Evolutionary conservation across 2,329 filamentous ascomycete species (phyloP), one percentile per base, ranked within the genome.

Genomic region (Aspergillus pseudoviridinutans): DNA sequence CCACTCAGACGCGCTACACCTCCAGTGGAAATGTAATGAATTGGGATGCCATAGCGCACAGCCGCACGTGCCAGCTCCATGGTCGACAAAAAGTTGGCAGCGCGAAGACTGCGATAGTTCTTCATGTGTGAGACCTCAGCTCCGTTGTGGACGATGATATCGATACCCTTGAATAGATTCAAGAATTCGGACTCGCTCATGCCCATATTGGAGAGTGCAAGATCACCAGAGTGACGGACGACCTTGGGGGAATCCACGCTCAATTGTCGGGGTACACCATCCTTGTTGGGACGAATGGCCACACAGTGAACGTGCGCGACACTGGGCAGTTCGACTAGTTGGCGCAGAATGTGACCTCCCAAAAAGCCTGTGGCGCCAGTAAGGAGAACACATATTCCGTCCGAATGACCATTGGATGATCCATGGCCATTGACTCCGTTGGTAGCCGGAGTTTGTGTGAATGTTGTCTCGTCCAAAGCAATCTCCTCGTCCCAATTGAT

Each of bases 81-180:
- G 2, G 67, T 72, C 0, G 70, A 63, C 0, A 49, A 20, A 2
- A 72, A 50, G 55, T 75, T 76, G 1, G 60, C 24, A 1, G 47
- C 4, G 1, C 63, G 63, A 1, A 76, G 61, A 2, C 55, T 53
- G 2, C 56, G 49, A 56, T 75, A 76, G 7, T 52, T 63, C 25
- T 74, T 66, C 50, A 66, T 50, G 50, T 64, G 67, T 0, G 65
- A 69, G 17, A 64, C 60, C n/a, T 76, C 72, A n/a, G 79, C 79
- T 7, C 78, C 82, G 53, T 71, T 75, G 66, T 84, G 87, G 27
- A 89, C 79, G 51, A 87, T 79, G 3, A 79, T 64, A 60, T 80
- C 73, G 1, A 68, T 73, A 3, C 63, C 49, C 3, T 50, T 27
- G n/a, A 66, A 66, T 2, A 83, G 61, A 1, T 27, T 27, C 2